Base-by-base conservation (phyloP, 192 early-diverging fungal species). In the Backusella circina region DNA sequence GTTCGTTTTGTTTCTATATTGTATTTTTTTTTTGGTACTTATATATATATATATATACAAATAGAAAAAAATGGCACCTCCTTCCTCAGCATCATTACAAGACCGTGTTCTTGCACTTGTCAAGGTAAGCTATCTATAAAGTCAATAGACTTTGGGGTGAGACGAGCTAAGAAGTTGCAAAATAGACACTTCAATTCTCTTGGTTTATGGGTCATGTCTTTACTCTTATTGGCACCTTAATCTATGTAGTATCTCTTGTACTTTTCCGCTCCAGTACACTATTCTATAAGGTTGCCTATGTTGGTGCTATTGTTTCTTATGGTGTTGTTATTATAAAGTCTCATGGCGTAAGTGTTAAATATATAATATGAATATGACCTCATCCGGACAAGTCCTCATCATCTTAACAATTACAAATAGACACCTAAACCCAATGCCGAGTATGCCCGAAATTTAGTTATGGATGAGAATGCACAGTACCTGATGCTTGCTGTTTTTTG, bases 381-480 rank as follows among this genome's bases (percentile, higher is more conserved):
- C 37, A 69, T 21, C 50, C n/a, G 67, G 28, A 9, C 44, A 13
- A 15, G 47, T 44, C n/a, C n/a, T n/a, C 23, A 74, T 44, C 37
- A 23, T 36, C 30, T 26, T 31, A 35, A 10, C 30, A 37, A 41
- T 73, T 67, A 66, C 65, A 51, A n/a, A 37, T 82, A 93, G 91
- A 80, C 75, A 33, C 91, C 91, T 18, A 84, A 89, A 79, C 74
- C 90, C 12, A 88, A 84, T 54, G 80, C 76, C 35, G 83, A 81
- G 32, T 95, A 91, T 78, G 71, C 88, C 15, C 86, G 89, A 72
- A 79, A 78, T n/a, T 36, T 94, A 35, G 75, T 93, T 68, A 80
- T 80, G 57, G 93, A 95, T 78, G 94, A 95, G 76, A 94, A 95
- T 75, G 80, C 88, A 12, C 91, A 92, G 75, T 95, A 95, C 71